Conservation (phyloP, 1,284 basidiomycete species). For the Leccinum fallax region DNA sequence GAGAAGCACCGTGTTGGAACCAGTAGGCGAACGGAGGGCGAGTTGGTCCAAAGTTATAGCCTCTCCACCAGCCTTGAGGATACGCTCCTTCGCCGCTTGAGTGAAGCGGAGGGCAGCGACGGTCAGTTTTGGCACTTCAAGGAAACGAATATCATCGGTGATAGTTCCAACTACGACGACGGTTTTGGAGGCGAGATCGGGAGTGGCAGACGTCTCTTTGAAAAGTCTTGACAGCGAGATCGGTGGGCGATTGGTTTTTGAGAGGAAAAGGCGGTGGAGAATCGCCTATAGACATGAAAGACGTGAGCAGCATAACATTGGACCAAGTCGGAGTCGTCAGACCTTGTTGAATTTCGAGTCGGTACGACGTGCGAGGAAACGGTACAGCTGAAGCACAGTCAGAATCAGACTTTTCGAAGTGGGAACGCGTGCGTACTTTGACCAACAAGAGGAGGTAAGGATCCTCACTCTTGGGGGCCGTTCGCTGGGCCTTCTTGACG, state of each 20-base stretch:
- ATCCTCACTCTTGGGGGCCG: constrained; percentile 98
- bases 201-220: constrained; percentile 74
- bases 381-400: constrained; percentile 77
- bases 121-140: constrained; percentile 88
- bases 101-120: constrained; percentile 97
- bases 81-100: constrained; percentile 89
- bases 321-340: constrained; percentile 12
- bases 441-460: constrained; percentile 98
- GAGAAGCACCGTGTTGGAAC: constrained; percentile 92
- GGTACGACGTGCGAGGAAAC: constrained; percentile 97
- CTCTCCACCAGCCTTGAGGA: constrained; percentile 95
- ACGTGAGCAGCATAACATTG: constrained; percentile 15
- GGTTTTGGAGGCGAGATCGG: constrained; percentile 79
- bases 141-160: constrained; percentile 94
- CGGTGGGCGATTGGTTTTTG: constrained; percentile 97
- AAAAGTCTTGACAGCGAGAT: constrained; percentile 91
- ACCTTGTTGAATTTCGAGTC: constrained; percentile 98
- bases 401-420: constrained; percentile 9
- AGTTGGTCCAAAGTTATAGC: constrained; percentile 96
- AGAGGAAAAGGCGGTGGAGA: constrained; percentile 96
- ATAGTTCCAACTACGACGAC: constrained; percentile 92
- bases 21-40: constrained; percentile 91
- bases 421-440: constrained; percentile 64
- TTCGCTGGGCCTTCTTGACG: constrained; percentile 97
- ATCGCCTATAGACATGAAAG: constrained; percentile 59